A percentile compares a stretch with the other conserved stretches of the same genome.
phyloP scores from a whole-genome alignment of 164 flowering plant species.

The Berberis vulgaris region DNA sequence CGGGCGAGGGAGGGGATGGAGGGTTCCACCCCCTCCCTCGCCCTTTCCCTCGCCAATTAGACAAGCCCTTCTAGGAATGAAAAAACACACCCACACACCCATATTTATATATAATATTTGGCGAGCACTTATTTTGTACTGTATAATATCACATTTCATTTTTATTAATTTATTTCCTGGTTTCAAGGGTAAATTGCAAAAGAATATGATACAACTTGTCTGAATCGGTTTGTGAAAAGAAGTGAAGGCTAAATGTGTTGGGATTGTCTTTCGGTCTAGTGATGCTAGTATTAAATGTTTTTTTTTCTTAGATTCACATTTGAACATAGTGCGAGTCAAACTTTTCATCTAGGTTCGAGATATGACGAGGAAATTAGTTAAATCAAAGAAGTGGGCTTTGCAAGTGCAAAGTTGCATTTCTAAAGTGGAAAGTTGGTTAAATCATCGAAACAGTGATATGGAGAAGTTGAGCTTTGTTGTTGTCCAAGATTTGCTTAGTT shows the following conservation, averaged over 20 bases:
- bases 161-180: too few species aligned
- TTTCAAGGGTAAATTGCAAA: too few species aligned
- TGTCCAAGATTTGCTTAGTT: conserved; percentile 41
- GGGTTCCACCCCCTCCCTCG: too few species aligned
- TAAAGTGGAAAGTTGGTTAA: conserved; percentile 40
- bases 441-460: conserved; percentile 7
- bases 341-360: conserved; percentile 50
- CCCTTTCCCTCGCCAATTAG: too few species aligned
- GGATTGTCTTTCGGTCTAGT: neutral
- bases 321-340: neutral
- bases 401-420: conserved; percentile 46
- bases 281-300: neutral
- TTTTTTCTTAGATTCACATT: neutral
- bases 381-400: conserved; percentile 65
- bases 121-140: too few species aligned
- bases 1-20: too few species aligned
- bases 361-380: conserved; percentile 37
- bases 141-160: too few species aligned
- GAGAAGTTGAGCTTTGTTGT: conserved; percentile 39
- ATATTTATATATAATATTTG: too few species aligned
- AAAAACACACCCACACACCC: too few species aligned
- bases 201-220: too few species aligned
- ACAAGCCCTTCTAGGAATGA: too few species aligned
- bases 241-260: neutral
- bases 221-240: too few species aligned